Evolutionary conservation across 129 eudicot species (phyloP).

Genomic region (Ambrosia artemisiifolia): DNA sequence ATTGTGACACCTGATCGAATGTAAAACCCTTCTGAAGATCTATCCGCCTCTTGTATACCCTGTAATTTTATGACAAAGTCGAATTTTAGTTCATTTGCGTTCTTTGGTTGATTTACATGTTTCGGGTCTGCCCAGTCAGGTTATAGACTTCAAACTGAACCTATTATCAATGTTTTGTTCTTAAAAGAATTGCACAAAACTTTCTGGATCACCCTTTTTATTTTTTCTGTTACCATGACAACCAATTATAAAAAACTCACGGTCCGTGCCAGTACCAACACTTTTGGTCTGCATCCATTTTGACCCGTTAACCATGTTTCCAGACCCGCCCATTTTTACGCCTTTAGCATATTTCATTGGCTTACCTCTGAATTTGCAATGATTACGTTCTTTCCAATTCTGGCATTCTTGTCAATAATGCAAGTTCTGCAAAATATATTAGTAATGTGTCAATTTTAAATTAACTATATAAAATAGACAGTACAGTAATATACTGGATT

Average conservation of each 20-base stretch:
- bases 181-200: background rate
- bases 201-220: background rate
- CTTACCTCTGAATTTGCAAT: conserved; percentile 92
- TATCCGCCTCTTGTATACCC: conserved; percentile 96
- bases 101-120: background rate
- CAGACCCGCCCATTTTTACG: background rate
- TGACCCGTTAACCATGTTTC: background rate
- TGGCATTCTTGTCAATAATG: conserved; percentile 95
- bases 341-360: background rate
- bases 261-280: no score
- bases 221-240: no score
- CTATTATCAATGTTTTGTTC: background rate
- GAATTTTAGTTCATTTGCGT: conserved; percentile 3
- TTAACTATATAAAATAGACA: no score
- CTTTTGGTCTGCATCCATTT: background rate
- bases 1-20: conserved; percentile 89
- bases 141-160: no score
- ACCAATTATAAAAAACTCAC: no score
- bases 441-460: background rate
- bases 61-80: conserved; percentile 26
- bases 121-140: background rate
- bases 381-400: conserved; percentile 89
- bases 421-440: conserved; percentile 55
- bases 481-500: background rate
- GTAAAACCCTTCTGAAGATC: conserved; percentile 93